Evolutionary conservation across 2,329 filamentous ascomycete species (phyloP), one percentile per base, ranked within the genome.

Genomic region (Xylariaceae sp.): DNA sequence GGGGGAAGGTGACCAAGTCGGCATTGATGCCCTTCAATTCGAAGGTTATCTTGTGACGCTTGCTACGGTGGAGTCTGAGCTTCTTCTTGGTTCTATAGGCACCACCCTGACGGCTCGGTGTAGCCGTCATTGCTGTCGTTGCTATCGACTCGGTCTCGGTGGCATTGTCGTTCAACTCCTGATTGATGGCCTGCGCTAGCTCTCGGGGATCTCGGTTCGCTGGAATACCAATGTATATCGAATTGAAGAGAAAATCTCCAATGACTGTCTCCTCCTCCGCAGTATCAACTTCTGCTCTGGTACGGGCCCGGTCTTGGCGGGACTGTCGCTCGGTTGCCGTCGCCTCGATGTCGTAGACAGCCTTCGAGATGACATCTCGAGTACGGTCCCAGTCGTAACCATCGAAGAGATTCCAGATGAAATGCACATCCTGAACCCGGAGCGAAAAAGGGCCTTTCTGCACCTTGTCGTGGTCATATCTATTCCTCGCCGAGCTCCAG

Each of bases 381-480:
- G 93, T 98, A 27, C 77, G 74, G 46, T 80, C 75, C 93, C 93
- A 98, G 59, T 98, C 93, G 55, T 94, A 98, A 2, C 92, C 92
- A 63, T 98, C 92, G 57, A 92, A 95, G 1, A 98, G 66, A 52
- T 98, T 94, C 92, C 92, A 98, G 39, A 96, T 95, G 32, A 95
- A 66, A 54, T 96, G 87, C 5, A 94, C 80, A 52, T 95, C 87
- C 17, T 85, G 80, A 12, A 96, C 72, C 5, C 78, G 77, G 3
- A 95, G 68, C 43, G 78, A 80, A 11, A 98, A 61, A 5, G 90
- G 86, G 41, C 81, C 85, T 33, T 68, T 69, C 24, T 70, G 68
- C 7, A 80, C 65, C 40, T 80, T 77, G 8, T 64, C 57, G 26
- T 70, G 65, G 34, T 83, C 80, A 47, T 92, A 92, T 1, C 73